phyloP scores from a whole-genome alignment of 1,284 basidiomycete genomes.

The Ustilago sp. region DNA sequence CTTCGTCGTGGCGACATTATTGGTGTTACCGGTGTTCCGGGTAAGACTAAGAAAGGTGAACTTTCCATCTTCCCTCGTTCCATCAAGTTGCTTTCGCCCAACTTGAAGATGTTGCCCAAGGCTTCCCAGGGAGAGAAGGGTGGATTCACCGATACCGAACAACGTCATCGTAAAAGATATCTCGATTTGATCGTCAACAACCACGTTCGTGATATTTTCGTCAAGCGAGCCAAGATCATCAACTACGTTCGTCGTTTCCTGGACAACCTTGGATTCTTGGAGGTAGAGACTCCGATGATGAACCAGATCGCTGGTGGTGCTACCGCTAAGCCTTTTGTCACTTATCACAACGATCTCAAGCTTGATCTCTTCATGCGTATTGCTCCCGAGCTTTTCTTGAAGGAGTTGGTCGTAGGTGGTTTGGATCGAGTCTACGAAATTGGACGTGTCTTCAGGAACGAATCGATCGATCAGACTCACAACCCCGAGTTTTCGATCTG shows the following conservation, averaged over 20 bases:
- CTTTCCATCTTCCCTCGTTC: constrained; percentile 86
- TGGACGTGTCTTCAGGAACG: constrained; percentile 97
- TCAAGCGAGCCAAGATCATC: constrained; percentile 77
- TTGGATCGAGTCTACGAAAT: constrained; percentile 98
- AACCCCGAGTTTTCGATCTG: constrained; percentile 80
- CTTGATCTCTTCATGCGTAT: constrained; percentile 98
- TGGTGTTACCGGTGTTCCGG: constrained; percentile 87
- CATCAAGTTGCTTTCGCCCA: constrained; percentile 91
- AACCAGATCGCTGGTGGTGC: constrained; percentile 96
- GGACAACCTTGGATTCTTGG: constrained; percentile 92
- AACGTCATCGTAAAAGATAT: constrained; percentile 97
- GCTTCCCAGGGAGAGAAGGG: constrained; percentile 73
- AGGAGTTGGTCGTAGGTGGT: constrained; percentile 96
- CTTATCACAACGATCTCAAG: constrained; percentile 97
- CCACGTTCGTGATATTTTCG: constrained; percentile 88
- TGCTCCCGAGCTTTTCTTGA: constrained; percentile 97
- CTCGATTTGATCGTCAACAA: constrained; percentile 97
- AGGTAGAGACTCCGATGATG: constrained; percentile 99
- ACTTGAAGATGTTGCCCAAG: constrained; percentile 87
- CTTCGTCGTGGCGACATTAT: constrained; percentile 97
- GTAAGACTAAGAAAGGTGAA: constrained; percentile 95
- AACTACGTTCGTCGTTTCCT: constrained; percentile 83
- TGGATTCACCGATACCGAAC: constrained; percentile 83
- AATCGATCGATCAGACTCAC: constrained; percentile 93
- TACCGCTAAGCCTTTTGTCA: constrained; percentile 98